These are phyloP conservation scores for Zygosaccharomyces siamensis DNA, from an alignment of 805 yeast species.

Conservation along the genomic window DNA sequence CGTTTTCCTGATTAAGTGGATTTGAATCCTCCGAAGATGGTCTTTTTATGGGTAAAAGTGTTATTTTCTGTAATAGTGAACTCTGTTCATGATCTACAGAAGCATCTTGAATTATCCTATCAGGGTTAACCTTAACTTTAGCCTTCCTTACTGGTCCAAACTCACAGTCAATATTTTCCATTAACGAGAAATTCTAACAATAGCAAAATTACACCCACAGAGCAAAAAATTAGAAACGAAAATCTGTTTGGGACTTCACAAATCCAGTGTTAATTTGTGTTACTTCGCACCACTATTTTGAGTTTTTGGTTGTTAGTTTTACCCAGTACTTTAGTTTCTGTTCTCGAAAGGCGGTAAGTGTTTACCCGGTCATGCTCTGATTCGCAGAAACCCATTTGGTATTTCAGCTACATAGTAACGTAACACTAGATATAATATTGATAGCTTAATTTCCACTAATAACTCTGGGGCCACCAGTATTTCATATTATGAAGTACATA, in stretches of 20 bases:
- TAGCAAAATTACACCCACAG: no score
- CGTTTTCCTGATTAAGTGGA: not conserved
- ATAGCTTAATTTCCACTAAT: not conserved
- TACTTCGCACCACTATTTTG: no score
- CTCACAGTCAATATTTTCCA: conserved; percentile 21
- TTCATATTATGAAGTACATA: conserved; percentile 4
- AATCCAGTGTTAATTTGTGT: no score
- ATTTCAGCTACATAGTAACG: not conserved
- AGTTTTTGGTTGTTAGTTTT: not conserved
- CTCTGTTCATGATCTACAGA: conserved; percentile 23
- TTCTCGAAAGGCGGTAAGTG: not conserved
- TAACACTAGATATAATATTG: not conserved
- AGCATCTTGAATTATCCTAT: conserved; percentile 25
- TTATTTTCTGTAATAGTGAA: conserved; percentile 12
- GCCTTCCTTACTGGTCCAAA: conserved; percentile 30
- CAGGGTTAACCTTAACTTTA: conserved; percentile 17
- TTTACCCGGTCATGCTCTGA: not conserved
- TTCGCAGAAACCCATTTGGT: not conserved
- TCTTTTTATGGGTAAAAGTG: conserved; percentile 21
- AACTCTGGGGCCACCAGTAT: not conserved
- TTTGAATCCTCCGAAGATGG: not conserved
- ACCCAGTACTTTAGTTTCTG: not conserved
- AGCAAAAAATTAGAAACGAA: no score
- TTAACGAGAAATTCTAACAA: not conserved
- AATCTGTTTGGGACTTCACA: no score